phyloP scores from a whole-genome alignment of 495 filamentous ascomycete species.

The Pyrenula aspistea region DNA sequence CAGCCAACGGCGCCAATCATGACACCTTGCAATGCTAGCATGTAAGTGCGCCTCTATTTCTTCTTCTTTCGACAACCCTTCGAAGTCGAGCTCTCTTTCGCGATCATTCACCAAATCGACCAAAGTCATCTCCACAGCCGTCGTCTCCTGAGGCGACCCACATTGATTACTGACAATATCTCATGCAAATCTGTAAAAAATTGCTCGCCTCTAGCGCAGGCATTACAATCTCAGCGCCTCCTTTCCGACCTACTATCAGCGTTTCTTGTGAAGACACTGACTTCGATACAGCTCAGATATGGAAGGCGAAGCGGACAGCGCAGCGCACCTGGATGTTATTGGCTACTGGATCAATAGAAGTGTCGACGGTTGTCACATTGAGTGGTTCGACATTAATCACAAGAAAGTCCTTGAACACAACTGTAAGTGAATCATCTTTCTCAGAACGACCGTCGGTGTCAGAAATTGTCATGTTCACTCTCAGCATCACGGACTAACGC shows the following conservation, averaged over 20 bases:
- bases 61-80: background rate
- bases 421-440: background rate
- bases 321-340: background rate
- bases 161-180: background rate
- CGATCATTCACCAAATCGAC: background rate
- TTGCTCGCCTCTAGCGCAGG: background rate
- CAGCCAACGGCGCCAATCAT: background rate
- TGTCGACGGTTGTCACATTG: background rate
- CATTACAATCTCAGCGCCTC: background rate
- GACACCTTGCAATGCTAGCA: background rate
- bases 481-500: background rate
- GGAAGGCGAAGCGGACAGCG: background rate
- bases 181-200: background rate
- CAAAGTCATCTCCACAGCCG: background rate
- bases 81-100: background rate
- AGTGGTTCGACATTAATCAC: background rate
- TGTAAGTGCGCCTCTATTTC: background rate
- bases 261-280: background rate
- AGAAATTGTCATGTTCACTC: background rate
- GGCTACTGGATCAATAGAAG: background rate
- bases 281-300: background rate
- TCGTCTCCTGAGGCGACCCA: background rate
- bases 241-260: background rate
- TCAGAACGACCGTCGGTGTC: background rate
- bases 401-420: background rate